Evolutionary conservation across 768 basidiomycete species (phyloP).

Genomic region (Boletus coccyginus): DNA sequence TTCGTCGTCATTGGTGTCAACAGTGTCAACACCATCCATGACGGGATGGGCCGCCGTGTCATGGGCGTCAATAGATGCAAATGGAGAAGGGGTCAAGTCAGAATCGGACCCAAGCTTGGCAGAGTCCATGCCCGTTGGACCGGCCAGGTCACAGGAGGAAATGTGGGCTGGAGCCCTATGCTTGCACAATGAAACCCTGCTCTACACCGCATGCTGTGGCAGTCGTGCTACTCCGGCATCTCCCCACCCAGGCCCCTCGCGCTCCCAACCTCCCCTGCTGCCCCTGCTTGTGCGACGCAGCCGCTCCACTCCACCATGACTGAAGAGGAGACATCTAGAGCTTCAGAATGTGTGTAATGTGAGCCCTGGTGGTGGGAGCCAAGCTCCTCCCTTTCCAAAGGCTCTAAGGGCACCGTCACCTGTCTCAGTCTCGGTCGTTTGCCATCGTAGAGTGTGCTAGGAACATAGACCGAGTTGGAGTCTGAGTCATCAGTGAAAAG

Average conservation of each 20-base stretch:
- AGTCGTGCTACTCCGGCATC: too few relatives aligned
- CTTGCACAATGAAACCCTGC: too few relatives aligned
- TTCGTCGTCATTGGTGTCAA: slow-evolving; percentile 3
- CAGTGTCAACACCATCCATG: neutral
- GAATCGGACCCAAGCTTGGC: neutral
- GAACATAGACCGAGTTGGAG: neutral
- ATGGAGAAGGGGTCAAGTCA: slow-evolving; percentile 1
- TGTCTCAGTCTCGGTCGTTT: neutral
- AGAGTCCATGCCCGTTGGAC: slow-evolving; percentile 1
- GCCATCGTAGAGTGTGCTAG: neutral
- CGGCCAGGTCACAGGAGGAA: neutral
- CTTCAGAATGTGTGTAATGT: neutral
- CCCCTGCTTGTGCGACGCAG: too few relatives aligned
- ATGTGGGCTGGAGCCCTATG: too few relatives aligned
- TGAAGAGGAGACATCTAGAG: neutral
- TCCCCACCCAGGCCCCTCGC: too few relatives aligned
- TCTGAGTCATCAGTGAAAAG: slow-evolving; percentile 1
- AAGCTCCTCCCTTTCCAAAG: neutral
- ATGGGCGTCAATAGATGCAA: neutral
- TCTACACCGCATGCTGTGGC: too few relatives aligned
- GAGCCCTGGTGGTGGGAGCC: neutral
- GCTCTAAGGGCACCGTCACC: slow-evolving; percentile 1
- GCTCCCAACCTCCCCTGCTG: too few relatives aligned
- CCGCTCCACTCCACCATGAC: too few relatives aligned
- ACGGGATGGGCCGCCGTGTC: neutral